Conservation (phyloP, 2,329 filamentous ascomycete genomes). For the Clathrospora elynae region DNA sequence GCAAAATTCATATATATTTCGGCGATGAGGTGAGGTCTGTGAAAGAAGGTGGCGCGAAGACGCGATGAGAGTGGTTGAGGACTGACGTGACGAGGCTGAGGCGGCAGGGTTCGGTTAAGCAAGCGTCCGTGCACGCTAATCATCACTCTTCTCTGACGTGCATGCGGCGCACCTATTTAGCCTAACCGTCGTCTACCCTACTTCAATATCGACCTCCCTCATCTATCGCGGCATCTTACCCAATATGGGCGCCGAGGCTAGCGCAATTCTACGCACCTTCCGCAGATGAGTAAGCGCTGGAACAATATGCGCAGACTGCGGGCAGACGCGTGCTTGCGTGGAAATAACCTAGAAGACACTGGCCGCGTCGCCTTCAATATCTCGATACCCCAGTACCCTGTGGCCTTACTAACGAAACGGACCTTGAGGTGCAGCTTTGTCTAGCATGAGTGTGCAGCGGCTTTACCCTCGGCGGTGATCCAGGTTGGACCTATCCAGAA, state of each 20-base stretch:
- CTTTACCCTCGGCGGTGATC: constrained; percentile 16
- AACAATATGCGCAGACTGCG: constrained; percentile 29
- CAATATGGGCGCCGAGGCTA: constrained; percentile 21
- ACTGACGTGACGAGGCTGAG: constrained; percentile 33
- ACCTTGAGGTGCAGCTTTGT: constrained; percentile 1
- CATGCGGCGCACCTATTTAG: constrained; percentile 33
- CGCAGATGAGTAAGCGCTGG: constrained; percentile 33
- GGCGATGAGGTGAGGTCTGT: constrained; percentile 19
- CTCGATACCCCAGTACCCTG: constrained; percentile 4
- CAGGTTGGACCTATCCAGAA: constrained; percentile 13
- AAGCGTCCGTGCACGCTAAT: constrained; percentile 27
- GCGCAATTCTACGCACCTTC: constrained; percentile 22
- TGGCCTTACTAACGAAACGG: constrained; percentile 5
- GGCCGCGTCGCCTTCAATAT: constrained; percentile 38
- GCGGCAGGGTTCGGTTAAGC: constrained; percentile 16
- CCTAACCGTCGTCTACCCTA: constrained; percentile 36
- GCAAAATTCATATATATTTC: constrained; percentile 16
- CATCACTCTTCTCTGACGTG: constrained; percentile 30
- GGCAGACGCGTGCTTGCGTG: constrained; percentile 29
- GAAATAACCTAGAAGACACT: constrained; percentile 16
- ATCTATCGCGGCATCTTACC: constrained; percentile 31
- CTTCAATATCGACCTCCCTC: constrained; percentile 38
- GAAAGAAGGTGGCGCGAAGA: constrained; percentile 18
- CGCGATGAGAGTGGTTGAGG: constrained; percentile 27
- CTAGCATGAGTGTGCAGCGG: constrained; percentile 1